Base-by-base conservation (phyloP, 2,329 filamentous ascomycete genomes). In the Tolypocladium inflatum region DNA sequence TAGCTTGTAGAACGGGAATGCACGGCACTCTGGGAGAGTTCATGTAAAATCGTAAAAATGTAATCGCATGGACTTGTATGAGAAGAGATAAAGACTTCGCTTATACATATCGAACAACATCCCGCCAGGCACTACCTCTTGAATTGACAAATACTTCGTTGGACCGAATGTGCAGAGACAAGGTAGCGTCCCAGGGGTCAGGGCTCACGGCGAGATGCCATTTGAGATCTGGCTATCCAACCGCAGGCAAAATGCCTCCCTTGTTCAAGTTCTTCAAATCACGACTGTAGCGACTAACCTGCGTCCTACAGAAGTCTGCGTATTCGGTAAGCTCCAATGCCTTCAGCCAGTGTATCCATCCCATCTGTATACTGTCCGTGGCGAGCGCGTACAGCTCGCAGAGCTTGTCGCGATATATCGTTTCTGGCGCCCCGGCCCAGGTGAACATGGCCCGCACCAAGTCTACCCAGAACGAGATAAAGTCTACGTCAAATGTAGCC, bases 401-500 rank as follows among this genome's bases (percentile, higher is more conserved):
- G 8, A 69, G 37, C 23, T 62, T 59, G 42, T 53, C 54, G 37
- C 53, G 39, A 50, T 66, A 69, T 30, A 61, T 51, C 9, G 26
- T 41, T 30, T 61, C 55, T 6, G 62, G 45, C 35, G 55, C 57
- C 43, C 63, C 51, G 11, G 65, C 63, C 52, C 66, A 50, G 13
- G 59, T 60, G 54, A 65, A 66, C 26, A 69, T 57, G 33, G 63
- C 62, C 38, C 63, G 62, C 17, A 63, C 62, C 42, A 69, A 38
- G 48, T 63, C 60, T 26, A 62, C 60, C 67, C 67, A 69, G 42
- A 63, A 52, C 7, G 60, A 55, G 38, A 69, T 60, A 58, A 62
- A 69, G 13, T 65, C 61, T 3, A 60, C 57, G 33, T 69, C 64
- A 53, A 68, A 67, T 10, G 54, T 62, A 15, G 65, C 62, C 23